Base-by-base conservation (phyloP, 495 filamentous ascomycete genomes). In the Aspergillus mulundensis region DNA sequence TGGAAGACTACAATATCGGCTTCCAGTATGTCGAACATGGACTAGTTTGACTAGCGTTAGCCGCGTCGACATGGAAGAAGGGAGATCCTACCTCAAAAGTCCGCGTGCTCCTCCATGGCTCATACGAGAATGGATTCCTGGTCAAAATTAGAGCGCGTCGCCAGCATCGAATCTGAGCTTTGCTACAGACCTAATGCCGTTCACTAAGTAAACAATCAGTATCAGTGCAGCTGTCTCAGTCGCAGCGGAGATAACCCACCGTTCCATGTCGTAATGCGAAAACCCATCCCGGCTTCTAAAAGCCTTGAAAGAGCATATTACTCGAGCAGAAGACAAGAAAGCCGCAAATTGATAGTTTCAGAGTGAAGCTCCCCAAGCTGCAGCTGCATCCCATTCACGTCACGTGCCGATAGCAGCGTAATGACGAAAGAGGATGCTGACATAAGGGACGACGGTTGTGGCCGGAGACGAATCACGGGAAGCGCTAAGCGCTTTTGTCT, bases 1-100 rank as follows among this genome's bases (percentile, higher is more conserved):
- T 98, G 94, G 73, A 97, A 88, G 59, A 96, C 81, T 18, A 97
- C 85, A 58, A 98, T 93, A 64, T 98, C 94, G 42, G 93, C 89
- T 66, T 93, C 88, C 19, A 98, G 83, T 38, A 85, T 90, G 56
- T 96, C 89, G 71, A 98, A 97, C 93, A 97, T 98, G 54, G 84
- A 83, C 81, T 91, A 14, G n/a, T 51, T 20, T 14, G 0, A 14
- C 1, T 7, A 8, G 23, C 19, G 23, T 41, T 53, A 50, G 50
- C 24, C 28, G 50, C 23, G 16, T 19, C 25, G 28, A 18, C n/a
- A 32, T 1, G 15, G 30, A 15, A 20, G 43, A 47, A 20, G n/a
- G 34, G 10, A 21, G 21, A 32, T 10, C 1, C 30, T 64, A 90
- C 86, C 67, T 84, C 84, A 70, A 93, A 97, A n/a, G 90, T 88